A percentile compares a stretch with the other conserved stretches of the same genome.
These are phyloP conservation scores for Escovopsis sp. DNA, from an alignment of 2,329 filamentous ascomycete species.

Conservation along the genomic window DNA sequence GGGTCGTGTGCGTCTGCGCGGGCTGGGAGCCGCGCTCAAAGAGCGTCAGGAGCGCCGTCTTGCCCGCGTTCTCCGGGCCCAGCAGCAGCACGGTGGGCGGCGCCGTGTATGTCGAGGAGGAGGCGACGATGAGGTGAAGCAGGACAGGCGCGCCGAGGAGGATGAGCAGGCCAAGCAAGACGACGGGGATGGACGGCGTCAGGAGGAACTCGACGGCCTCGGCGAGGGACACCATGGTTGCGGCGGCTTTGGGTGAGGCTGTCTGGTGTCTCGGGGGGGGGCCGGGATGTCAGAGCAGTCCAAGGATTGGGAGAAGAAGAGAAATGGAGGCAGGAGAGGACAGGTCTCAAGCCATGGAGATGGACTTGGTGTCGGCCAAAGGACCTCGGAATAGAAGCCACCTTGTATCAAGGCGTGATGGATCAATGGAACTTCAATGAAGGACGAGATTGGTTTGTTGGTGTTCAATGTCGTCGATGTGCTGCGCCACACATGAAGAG, in stretches of 20 bases:
- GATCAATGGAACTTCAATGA: too few relatives aligned
- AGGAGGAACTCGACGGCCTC: slow-evolving; percentile 37
- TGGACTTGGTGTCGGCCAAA: too few relatives aligned
- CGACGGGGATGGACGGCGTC: slow-evolving; percentile 43
- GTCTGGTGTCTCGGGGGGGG: background rate
- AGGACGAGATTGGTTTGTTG: too few relatives aligned
- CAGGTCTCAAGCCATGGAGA: too few relatives aligned
- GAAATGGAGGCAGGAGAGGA: too few relatives aligned
- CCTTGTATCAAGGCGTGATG: too few relatives aligned
- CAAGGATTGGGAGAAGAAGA: too few relatives aligned
- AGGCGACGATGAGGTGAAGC: slow-evolving; percentile 62
- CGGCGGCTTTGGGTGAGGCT: slow-evolving; percentile 4
- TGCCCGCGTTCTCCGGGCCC: slow-evolving; percentile 71
- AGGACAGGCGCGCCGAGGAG: slow-evolving; percentile 60
- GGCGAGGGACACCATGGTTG: slow-evolving; percentile 24
- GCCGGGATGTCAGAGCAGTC: too few relatives aligned
- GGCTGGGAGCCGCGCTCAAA: slow-evolving; percentile 38
- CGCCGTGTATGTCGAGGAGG: slow-evolving; percentile 45
- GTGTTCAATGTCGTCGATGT: too few relatives aligned
- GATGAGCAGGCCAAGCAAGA: slow-evolving; percentile 56
- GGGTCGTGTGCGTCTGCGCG: slow-evolving; percentile 40
- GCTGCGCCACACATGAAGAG: too few relatives aligned
- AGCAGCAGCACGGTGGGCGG: slow-evolving; percentile 67
- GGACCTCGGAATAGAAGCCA: background rate
- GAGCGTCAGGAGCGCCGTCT: slow-evolving; percentile 75